Base-by-base conservation (phyloP, 306 rosid species). In the Dalbergia cochinchinensis region DNA sequence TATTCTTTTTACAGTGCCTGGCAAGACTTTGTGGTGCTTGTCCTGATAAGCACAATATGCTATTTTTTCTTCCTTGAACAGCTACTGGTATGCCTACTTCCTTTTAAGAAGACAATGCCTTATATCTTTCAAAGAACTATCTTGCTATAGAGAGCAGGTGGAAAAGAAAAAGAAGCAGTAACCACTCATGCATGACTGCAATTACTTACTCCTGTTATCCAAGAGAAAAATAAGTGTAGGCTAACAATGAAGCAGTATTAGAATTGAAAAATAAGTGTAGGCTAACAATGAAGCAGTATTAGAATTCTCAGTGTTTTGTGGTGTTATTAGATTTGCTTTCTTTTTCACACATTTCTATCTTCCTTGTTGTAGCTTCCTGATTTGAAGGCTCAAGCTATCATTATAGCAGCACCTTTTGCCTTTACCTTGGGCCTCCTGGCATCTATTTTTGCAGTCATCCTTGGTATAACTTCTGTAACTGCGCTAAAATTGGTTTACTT, bases 61-160 rank as follows among this genome's bases (percentile, higher is more conserved):
- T 95, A 95, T 80, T 92, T 95, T 87, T 95, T 95, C 96, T 95
- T 92, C 87, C 94, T 95, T 19, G 98, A 95, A 87, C 99, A 95
- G 89, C 96, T 95, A 51, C 90, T 95, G 98, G 99, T 95, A 92
- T 74, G 94, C 69, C 84, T 78, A 14, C 83, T 78, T 74, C 51
- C 79, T 71, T 58, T 64, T 13, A 41, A 73, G 45, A 78, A 71
- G 44, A 67, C 59, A 70, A 84, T 71, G 53, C 20, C 60, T 72
- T 37, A 59, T 33, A 48, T 78, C 71, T 50, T 68, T 65, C 26
- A n/a, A 45, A 20, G 20, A 51, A 78, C 59, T 57, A 19, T 64
- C 22, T 44, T 54, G 13, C 57, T 20, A 20, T 16, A 22, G 20
- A 48, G 7, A 15, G 6, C 39, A 8, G 15, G 31, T 20, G 31